Conservation (phyloP, 192 early-diverging fungal genomes). For the Powellomyces hirtus region DNA sequence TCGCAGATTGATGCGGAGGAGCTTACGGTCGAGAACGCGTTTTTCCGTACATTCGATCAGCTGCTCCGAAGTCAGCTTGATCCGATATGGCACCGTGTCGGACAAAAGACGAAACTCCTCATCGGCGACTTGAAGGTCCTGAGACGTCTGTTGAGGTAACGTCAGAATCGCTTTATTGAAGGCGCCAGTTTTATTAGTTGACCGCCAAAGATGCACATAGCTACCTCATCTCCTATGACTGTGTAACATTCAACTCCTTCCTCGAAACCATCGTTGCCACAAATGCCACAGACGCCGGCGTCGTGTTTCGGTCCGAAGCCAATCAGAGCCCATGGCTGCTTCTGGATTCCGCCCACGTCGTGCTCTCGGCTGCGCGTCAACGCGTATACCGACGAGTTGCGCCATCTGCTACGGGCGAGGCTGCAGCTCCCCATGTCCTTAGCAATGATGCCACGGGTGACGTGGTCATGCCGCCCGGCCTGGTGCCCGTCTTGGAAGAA, state of each 20-base stretch:
- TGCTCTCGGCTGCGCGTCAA: slow-evolving; percentile 64
- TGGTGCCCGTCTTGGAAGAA: slow-evolving; percentile 78
- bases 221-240: slow-evolving; percentile 83
- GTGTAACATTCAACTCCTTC: slow-evolving; percentile 81
- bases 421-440: not conserved
- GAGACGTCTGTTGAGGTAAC: slow-evolving; percentile 63
- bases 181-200: slow-evolving; percentile 8
- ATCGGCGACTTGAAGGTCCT: slow-evolving; percentile 72
- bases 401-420: too few species aligned
- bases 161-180: slow-evolving; percentile 4
- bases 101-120: slow-evolving; percentile 68
- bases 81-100: slow-evolving; percentile 85
- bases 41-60: slow-evolving; percentile 82
- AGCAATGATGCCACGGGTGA: not conserved
- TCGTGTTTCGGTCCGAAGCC: slow-evolving; percentile 25
- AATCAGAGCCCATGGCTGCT: slow-evolving; percentile 78
- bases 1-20: slow-evolving; percentile 72
- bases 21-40: slow-evolving; percentile 80
- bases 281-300: slow-evolving; percentile 28
- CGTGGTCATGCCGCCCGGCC: slow-evolving; percentile 59
- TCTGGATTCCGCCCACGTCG: slow-evolving; percentile 78
- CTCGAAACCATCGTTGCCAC: slow-evolving; percentile 78
- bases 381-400: slow-evolving; percentile 44
- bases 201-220: slow-evolving; percentile 22
- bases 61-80: slow-evolving; percentile 74